Percentiles rank a stretch among this genome's conserved stretches.
Conservation (phyloP, 768 basidiomycete genomes). For the Rhizopogon roseolus region DNA sequence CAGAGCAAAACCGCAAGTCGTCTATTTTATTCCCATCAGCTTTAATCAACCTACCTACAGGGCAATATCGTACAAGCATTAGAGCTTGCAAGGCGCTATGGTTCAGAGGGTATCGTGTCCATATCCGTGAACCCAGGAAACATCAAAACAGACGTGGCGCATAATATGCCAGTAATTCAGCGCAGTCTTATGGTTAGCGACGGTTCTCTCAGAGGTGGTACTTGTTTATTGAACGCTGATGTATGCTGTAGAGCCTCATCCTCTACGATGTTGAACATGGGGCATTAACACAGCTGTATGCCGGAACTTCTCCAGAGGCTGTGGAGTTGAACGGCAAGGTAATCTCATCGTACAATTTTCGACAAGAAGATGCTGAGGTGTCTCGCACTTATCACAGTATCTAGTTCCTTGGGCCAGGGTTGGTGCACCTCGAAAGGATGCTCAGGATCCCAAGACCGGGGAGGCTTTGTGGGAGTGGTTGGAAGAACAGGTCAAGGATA, state of each 20-base stretch:
- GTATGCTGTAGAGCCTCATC: background rate
- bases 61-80: constrained; percentile 25
- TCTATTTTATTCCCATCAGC: too few species aligned
- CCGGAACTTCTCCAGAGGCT: constrained; percentile 22
- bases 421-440: too few species aligned
- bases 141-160: constrained; percentile 16
- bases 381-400: too few species aligned
- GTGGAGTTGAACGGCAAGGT: constrained; percentile 23
- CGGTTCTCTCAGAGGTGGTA: background rate
- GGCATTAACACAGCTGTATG: constrained; percentile 26
- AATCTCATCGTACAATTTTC: background rate
- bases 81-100: constrained; percentile 28
- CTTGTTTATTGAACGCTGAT: background rate
- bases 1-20: constrained; percentile 28
- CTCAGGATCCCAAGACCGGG: too few species aligned
- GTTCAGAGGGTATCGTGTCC: constrained; percentile 26
- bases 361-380: too few species aligned
- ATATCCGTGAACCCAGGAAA: constrained; percentile 29
- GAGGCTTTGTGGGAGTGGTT: constrained; percentile 33
- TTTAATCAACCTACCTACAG: constrained; percentile 7
- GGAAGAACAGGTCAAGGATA: constrained; percentile 26
- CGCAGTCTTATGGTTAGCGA: constrained; percentile 6
- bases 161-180: constrained; percentile 10
- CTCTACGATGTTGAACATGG: constrained; percentile 12
- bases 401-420: too few species aligned